Percentiles rank a stretch among this genome's conserved stretches.
Evolutionary conservation across 768 basidiomycete genomes (phyloP).

Genomic region (Royoungia palumana): DNA sequence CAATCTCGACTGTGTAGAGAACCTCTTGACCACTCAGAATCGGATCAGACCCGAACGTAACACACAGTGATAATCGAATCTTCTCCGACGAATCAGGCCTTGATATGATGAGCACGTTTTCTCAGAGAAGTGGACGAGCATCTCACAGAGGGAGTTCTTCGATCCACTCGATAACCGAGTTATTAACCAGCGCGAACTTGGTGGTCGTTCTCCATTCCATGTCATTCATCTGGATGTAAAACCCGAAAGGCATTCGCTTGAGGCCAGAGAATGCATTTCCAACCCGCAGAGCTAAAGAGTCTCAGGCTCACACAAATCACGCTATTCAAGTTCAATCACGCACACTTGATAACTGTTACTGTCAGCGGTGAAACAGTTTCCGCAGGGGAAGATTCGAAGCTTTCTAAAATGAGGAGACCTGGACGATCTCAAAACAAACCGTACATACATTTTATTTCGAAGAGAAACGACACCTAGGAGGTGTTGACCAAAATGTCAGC

Average conservation of each 20-base stretch:
- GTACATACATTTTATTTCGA: no score
- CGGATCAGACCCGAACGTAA: constrained; percentile 9
- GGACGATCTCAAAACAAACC: no score
- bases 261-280: constrained; percentile 5
- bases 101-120: no score
- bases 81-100: constrained; percentile 3
- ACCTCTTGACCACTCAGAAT: constrained; percentile 11
- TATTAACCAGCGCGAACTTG: not conserved
- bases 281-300: constrained; percentile 8
- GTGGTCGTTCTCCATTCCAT: not conserved
- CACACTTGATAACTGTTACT: no score
- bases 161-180: constrained; percentile 11
- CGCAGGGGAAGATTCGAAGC: no score
- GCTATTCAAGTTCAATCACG: no score
- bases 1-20: constrained; percentile 1
- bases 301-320: no score
- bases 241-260: constrained; percentile 13
- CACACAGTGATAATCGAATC: constrained; percentile 2
- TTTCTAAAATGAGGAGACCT: no score
- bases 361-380: no score
- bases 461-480: no score
- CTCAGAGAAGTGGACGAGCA: no score
- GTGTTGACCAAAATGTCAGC: no score
- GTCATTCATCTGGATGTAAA: constrained; percentile 12
- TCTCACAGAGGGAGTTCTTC: constrained; percentile 8